Base-by-base conservation (phyloP, 164 flowering plant genomes). In the Umbellularia californica region DNA sequence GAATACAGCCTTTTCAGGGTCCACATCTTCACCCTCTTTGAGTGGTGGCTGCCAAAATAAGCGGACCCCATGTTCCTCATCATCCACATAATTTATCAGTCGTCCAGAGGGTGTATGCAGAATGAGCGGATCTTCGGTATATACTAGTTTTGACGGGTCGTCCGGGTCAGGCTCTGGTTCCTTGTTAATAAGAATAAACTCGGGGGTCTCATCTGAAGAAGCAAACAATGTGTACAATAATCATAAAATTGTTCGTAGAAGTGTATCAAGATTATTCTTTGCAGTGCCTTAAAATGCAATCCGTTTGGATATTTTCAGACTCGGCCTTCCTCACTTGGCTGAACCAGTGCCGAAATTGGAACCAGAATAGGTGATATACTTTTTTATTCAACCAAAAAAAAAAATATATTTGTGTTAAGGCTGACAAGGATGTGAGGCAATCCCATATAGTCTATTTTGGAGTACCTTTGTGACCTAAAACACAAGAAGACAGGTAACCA, bases 11-110 rank as follows among this genome's bases (percentile, higher is more conserved):
- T 92, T 90, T 17, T 81, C 82, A n/a, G 93, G 90, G 74, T 92
- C 95, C 65, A 87, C 84, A 6, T 88, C 88, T 78, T 92, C 92
- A 27, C 90, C 92, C 20, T 87, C 89, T 78, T 88, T 72, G 52
- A 85, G 71, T 47, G 83, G 81, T 9, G 98, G 97, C 79, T 88
- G 97, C 98, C 97, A 95, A 84, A 90, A 95, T 68, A 95, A 79
- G 35, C 97, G 87, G 65, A 95, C 41, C 58, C 97, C 98, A 78
- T 95, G 55, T 69, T 92, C 78, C 71, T 92, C 93, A 79, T 95
- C 98, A 9, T 92, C 97, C 11, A 90, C 75, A 78, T 81, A 90
- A 82, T 95, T 88, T 70, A 92, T 92, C 47, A 95, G 22, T 19
- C 87, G 82, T 58, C 97, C 97, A 19, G 90, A 86, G 70, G 73